Evolutionary conservation across 208 protist species (phyloP).

Genomic region (Acanthamoeba royreba): DNA sequence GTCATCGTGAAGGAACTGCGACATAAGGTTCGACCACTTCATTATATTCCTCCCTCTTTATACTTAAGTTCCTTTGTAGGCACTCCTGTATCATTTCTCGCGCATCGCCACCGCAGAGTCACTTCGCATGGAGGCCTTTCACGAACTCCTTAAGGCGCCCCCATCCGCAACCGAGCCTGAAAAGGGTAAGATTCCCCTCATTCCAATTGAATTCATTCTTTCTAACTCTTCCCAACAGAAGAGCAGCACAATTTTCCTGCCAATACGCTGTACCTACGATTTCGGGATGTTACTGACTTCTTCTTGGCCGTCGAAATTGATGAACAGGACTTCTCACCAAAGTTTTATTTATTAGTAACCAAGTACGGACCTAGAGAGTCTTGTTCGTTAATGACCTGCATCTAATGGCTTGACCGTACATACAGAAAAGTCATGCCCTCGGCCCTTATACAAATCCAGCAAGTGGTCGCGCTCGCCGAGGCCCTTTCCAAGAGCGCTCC

Average conservation of each 20-base stretch:
- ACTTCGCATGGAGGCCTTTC: constrained; percentile 16
- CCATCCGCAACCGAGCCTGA: not conserved
- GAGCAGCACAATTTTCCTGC: not conserved
- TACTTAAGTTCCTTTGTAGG: not conserved
- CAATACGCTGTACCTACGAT: constrained; percentile 20
- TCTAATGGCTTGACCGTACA: not conserved
- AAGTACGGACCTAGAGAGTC: not conserved
- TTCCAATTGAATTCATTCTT: not conserved
- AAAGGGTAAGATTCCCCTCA: not conserved
- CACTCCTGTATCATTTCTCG: constrained; percentile 24
- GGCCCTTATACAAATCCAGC: not conserved
- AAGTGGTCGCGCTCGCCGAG: not conserved
- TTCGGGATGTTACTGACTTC: constrained; percentile 14
- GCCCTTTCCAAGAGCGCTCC: not conserved
- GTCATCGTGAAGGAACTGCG: constrained; percentile 6
- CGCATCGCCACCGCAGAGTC: not conserved
- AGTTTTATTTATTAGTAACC: constrained; percentile 44
- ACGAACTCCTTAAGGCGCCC: not conserved
- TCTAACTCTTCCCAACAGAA: not conserved
- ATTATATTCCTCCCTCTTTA: not conserved
- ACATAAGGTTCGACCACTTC: not conserved
- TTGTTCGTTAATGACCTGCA: not conserved
- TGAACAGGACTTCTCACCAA: constrained; percentile 10
- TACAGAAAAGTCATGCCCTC: not conserved
- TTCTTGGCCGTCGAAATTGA: constrained; percentile 40